phyloP scores from a whole-genome alignment of 352 stramenopile species.

The Pythium diclinum region DNA sequence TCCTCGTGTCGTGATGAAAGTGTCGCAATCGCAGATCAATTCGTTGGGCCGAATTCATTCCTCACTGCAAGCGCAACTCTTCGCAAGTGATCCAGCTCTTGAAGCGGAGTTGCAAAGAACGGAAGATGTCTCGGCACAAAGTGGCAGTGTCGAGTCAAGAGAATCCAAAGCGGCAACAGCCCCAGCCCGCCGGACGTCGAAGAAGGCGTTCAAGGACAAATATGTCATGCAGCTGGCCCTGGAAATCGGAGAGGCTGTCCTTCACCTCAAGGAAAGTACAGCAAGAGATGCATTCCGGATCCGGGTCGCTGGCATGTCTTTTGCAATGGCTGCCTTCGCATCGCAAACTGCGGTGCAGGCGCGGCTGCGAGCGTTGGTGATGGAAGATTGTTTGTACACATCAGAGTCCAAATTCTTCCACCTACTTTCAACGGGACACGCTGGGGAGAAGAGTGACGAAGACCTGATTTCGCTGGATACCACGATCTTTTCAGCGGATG shows the following conservation, averaged over 20 bases:
- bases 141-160: background rate
- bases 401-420: constrained; percentile 49
- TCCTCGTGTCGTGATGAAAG: constrained; percentile 37
- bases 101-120: constrained; percentile 5
- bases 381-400: constrained; percentile 69
- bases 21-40: constrained; percentile 57
- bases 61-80: constrained; percentile 35
- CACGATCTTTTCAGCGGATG: constrained; percentile 31
- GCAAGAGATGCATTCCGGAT: constrained; percentile 53
- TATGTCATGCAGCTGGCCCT: constrained; percentile 51
- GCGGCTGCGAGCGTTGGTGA: constrained; percentile 48
- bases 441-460: constrained; percentile 11
- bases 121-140: background rate
- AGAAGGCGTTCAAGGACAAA: constrained; percentile 31
- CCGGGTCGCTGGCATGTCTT: constrained; percentile 43
- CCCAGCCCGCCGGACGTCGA: background rate
- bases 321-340: constrained; percentile 43
- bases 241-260: constrained; percentile 44
- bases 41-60: constrained; percentile 53
- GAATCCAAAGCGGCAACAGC: too few species aligned
- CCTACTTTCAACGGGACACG: constrained; percentile 56
- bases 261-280: constrained; percentile 50
- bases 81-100: background rate
- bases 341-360: constrained; percentile 49
- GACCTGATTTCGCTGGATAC: constrained; percentile 55